Percentiles rank a stretch among this genome's conserved stretches.
Evolutionary conservation across 192 early-diverging fungal species (phyloP).

Genomic region (Coemansia sp.): DNA sequence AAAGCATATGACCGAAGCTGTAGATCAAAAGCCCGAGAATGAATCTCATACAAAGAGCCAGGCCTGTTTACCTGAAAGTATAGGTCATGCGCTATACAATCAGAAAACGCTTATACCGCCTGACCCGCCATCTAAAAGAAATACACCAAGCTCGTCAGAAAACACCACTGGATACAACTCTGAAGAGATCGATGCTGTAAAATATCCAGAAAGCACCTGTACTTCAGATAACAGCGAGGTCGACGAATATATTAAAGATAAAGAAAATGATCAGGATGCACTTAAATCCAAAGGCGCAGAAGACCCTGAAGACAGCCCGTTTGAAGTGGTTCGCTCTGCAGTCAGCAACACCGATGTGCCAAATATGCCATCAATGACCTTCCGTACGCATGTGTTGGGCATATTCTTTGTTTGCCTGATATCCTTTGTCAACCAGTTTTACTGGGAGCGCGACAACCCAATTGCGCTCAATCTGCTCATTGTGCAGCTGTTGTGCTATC

Average conservation of each 20-base stretch:
- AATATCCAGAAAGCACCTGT: slow-evolving; percentile 26
- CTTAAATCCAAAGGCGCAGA: neutral
- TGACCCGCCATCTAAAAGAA: neutral
- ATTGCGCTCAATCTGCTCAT: slow-evolving; percentile 69
- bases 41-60: neutral
- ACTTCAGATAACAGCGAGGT: slow-evolving; percentile 21
- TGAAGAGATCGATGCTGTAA: slow-evolving; percentile 5
- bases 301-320: slow-evolving; percentile 55
- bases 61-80: neutral
- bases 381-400: slow-evolving; percentile 70
- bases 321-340: slow-evolving; percentile 68
- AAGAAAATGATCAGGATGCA: slow-evolving; percentile 7
- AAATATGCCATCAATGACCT: slow-evolving; percentile 67
- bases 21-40: neutral
- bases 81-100: neutral
- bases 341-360: slow-evolving; percentile 69
- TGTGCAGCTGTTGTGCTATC: slow-evolving; percentile 74
- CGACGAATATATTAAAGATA: slow-evolving; percentile 8
- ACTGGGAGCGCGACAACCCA: slow-evolving; percentile 84
- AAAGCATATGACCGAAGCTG: neutral
- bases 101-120: neutral
- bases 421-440: slow-evolving; percentile 76
- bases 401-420: slow-evolving; percentile 66
- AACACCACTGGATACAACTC: neutral
- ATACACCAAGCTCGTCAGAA: slow-evolving; percentile 9